Percentiles rank a stretch among this genome's conserved stretches.
Conservation (phyloP, 176 grass and related monocot genomes). For the Raddia guianensis region DNA sequence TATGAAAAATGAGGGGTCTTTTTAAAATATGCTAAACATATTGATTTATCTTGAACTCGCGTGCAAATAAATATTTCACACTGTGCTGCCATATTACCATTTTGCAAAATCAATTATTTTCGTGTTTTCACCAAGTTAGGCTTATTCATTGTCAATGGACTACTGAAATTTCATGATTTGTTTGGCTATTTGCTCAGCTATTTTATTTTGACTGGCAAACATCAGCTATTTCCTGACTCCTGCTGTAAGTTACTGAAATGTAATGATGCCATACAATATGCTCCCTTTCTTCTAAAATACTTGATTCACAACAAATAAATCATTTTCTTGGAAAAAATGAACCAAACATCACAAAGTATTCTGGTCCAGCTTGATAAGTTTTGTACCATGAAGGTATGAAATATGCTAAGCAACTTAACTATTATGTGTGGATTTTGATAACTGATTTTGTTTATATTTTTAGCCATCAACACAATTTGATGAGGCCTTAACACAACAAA, state of each 20-base stretch:
- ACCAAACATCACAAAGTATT: background rate
- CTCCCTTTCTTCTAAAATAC: background rate
- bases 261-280: background rate
- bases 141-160: background rate
- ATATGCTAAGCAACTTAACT: background rate
- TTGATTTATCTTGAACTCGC: too few species aligned
- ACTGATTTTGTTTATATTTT: background rate
- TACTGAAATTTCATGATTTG: background rate
- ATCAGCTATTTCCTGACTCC: background rate
- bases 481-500: background rate
- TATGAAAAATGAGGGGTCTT: too few species aligned
- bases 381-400: background rate
- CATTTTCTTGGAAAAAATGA: background rate
- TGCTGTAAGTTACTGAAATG: conserved; percentile 9
- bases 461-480: background rate
- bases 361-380: background rate
- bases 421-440: background rate
- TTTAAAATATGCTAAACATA: too few species aligned
- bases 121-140: background rate
- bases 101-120: too few species aligned
- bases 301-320: background rate
- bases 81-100: background rate
- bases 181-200: background rate
- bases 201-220: background rate
- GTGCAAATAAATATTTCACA: background rate